Evolutionary conservation across 305 asterid genomes (phyloP), one percentile per base, ranked within the genome.

Genomic region (Fraxinus dipetala): DNA sequence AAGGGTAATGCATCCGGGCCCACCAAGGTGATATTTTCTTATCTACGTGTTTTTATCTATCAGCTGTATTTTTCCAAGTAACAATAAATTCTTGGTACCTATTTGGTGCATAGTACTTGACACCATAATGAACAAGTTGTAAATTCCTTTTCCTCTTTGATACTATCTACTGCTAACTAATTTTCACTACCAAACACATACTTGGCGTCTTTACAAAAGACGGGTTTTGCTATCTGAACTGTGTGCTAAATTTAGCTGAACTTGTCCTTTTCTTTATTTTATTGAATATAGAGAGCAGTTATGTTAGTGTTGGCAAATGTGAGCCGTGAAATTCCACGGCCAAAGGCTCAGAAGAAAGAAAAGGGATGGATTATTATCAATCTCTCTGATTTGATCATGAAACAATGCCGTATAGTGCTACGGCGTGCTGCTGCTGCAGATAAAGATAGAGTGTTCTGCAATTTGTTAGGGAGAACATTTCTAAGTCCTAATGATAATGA

Each of bases 1-100:
- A 96, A 96, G 87, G 98, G 99, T 69, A 96, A 96, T 85, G 99
- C 99, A 77, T 93, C 99, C 8, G 99, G 99, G 73, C 99, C 99
- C 40, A 96, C 99, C 72, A 96, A 96, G 99, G 99, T 96, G 87
- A 80, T 85, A 59, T 78, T 77, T 80, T 74, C 73, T 79, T 77
- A 75, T 75, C 76, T 82, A 72, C 72, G 72, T 69, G 59, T 83
- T 81, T 18, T 69, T 82, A 72, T 31, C 48, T 7, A 51, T 74
- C 59, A 45, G 78, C 22, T 81, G 48, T 51, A 51, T 78, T 80
- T 43, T 28, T 79, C 24, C 51, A 11, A 6, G 20, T 34, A 14
- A 34, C 76, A 30, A 6, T 31, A 32, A 72, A 72, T 72, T 14
- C 43, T 72, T 31, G 48, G 5, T 31, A 31, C 45, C 26, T 72